Base-by-base conservation (phyloP, 1,284 basidiomycete species). In the Anthracocystis setariae region DNA sequence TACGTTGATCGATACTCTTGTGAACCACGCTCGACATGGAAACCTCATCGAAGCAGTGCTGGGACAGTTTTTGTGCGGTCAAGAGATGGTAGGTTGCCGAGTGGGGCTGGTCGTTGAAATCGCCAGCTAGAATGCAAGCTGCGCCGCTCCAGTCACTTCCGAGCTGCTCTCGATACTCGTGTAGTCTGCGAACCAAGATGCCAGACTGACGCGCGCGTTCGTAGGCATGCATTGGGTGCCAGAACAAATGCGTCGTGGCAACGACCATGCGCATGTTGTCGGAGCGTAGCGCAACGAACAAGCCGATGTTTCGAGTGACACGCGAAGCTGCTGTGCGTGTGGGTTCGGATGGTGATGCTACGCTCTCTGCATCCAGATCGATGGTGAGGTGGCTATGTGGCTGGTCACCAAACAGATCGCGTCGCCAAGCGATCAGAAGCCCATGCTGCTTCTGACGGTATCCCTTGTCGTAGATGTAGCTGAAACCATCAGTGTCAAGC, bases 101-200 rank as follows among this genome's bases (percentile, higher is more conserved):
- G 68, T 88, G 87, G 0, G 95, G 95, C 35, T 89, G 85, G 53
- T 93, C 93, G 83, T 98, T 98, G 84, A 98, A 93, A 83, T 98
- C 95, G 70, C 94, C 94, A 0, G 91, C 89, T 35, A 97, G 84
- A 57, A 96, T 85, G 60, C 89, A 89, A 0, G 93, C 90, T 91
- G 92, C 94, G 43, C 85, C 62, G 4, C 82, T 77, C 59, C 85
- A 85, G 2, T 79, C 78, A 42, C 87, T 84, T 3, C 85, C 85
- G 8, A 86, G 77, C 27, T 53, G 58, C 13, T 67, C 38, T 24
- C 73, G 87, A 77, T 92, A 92, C 39, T 83, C 84, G 33, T 84
- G 67, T 9, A 90, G 86, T 75, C 90, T 89, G 29, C 91, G 88
- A 24, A 91, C 79, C 1, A 97, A 83, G 37, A 87, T 76, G 0